phyloP scores from a whole-genome alignment of 805 yeast genomes.

The Spathaspora gorwiae region DNA sequence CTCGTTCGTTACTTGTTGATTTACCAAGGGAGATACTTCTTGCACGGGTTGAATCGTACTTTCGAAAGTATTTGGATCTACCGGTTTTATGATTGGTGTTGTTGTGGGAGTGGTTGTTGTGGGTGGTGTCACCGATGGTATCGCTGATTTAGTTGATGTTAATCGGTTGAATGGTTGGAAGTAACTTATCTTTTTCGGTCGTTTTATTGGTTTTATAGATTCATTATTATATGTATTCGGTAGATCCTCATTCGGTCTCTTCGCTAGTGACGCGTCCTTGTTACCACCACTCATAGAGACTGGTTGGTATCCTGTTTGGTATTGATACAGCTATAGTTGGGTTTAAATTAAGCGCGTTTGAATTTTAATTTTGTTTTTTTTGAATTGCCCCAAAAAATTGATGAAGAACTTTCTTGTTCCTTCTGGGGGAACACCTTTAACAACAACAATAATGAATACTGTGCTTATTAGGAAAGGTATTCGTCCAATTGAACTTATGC shows the following conservation, averaged over 20 bases:
- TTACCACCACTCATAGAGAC: neutral
- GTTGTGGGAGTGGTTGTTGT: neutral
- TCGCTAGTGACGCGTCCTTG: neutral
- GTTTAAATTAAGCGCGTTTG: too few relatives aligned
- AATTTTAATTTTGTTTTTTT: too few relatives aligned
- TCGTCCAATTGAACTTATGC: too few relatives aligned
- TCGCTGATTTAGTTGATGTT: constrained; percentile 4
- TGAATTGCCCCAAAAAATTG: too few relatives aligned
- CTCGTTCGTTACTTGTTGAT: neutral
- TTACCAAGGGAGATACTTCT: neutral
- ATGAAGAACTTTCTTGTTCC: too few relatives aligned
- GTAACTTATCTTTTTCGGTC: constrained; percentile 23
- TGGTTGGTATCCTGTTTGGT: too few relatives aligned
- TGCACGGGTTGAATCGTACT: constrained; percentile 4
- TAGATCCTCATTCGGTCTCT: neutral
- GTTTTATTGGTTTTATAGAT: constrained; percentile 5
- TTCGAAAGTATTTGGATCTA: constrained; percentile 1
- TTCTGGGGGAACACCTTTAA: too few relatives aligned
- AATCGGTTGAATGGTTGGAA: constrained; percentile 32
- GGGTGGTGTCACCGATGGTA: neutral
- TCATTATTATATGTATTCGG: neutral
- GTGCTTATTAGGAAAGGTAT: too few relatives aligned
- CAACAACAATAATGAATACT: too few relatives aligned
- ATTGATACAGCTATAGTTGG: too few relatives aligned
- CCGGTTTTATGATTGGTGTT: neutral